Conservation (phyloP, 495 filamentous ascomycete genomes). For the Thermothielavioides terrestris region DNA sequence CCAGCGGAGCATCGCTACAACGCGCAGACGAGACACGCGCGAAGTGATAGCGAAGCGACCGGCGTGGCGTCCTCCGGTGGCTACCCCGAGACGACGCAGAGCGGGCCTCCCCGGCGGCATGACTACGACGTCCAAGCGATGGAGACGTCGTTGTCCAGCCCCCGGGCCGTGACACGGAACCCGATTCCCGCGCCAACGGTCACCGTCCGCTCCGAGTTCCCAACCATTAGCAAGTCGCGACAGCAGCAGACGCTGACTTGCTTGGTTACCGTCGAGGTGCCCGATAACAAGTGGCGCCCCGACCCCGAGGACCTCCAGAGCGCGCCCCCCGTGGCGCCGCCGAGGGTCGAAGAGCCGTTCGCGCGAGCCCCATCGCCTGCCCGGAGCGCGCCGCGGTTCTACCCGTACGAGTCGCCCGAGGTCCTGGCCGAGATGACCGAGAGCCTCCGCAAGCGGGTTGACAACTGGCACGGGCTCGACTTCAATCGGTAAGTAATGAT, state of each 20-base stretch:
- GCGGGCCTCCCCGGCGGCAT: constrained; percentile 59
- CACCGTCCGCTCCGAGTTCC: constrained; percentile 92
- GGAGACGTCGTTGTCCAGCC: constrained; percentile 76
- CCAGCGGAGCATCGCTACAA: constrained; percentile 53
- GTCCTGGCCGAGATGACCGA: constrained; percentile 79
- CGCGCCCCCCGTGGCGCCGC: constrained; percentile 42
- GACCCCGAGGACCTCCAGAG: constrained; percentile 73
- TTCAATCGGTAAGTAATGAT: constrained; percentile 73
- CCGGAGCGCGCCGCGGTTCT: constrained; percentile 44
- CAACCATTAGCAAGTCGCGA: constrained; percentile 81
- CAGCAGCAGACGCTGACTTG: constrained; percentile 95
- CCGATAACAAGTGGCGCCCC: constrained; percentile 84
- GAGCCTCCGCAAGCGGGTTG: constrained; percentile 72
- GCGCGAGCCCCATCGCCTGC: constrained; percentile 44
- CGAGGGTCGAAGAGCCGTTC: constrained; percentile 36
- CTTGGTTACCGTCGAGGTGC: constrained; percentile 87
- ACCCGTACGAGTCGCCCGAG: constrained; percentile 54
- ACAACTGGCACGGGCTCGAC: constrained; percentile 99
- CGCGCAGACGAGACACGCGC: constrained; percentile 59
- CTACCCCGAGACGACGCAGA: constrained; percentile 58
- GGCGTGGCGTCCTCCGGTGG: constrained; percentile 66
- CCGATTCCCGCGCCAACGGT: constrained; percentile 88
- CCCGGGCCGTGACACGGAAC: constrained; percentile 66
- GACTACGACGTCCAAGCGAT: constrained; percentile 96
- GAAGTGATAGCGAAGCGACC: constrained; percentile 60